phyloP scores from a whole-genome alignment of 2,329 filamentous ascomycete species.

The Pseudocercospora fijiensis region DNA sequence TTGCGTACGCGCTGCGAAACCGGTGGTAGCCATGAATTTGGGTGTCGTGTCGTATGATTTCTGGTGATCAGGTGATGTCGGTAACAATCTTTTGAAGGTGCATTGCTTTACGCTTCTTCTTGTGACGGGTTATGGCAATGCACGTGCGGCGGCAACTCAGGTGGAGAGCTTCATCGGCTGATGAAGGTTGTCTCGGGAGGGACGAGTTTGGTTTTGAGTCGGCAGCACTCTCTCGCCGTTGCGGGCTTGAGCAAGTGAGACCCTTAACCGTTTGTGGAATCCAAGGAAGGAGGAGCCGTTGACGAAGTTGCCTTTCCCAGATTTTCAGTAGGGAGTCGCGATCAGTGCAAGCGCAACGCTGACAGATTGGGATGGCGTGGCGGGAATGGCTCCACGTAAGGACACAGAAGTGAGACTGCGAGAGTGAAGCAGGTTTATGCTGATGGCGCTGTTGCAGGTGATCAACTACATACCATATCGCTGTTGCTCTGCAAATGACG shows the following conservation, averaged over 20 bases:
- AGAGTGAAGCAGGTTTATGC: slow-evolving; percentile 1
- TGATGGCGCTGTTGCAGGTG: background rate
- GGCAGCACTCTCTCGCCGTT: background rate
- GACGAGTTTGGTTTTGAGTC: background rate
- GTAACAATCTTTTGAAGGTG: background rate
- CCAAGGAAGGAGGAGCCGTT: slow-evolving; percentile 3
- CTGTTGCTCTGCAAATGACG: slow-evolving; percentile 6
- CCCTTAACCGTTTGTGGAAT: slow-evolving; percentile 3
- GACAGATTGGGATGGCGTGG: background rate
- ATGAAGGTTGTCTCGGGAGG: background rate
- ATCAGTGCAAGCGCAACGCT: background rate
- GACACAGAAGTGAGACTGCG: background rate
- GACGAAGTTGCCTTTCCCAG: background rate
- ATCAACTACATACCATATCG: slow-evolving; percentile 3
- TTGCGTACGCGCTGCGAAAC: slow-evolving; percentile 23
- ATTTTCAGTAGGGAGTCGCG: background rate
- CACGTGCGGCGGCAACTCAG: background rate
- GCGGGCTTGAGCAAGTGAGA: slow-evolving; percentile 1
- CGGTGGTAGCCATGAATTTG: slow-evolving; percentile 19
- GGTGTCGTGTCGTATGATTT: background rate
- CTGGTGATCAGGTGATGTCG: background rate
- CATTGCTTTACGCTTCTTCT: background rate
- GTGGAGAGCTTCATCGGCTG: background rate
- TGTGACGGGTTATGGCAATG: background rate
- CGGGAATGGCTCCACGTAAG: background rate